Evolutionary conservation across 495 filamentous ascomycete genomes (phyloP), one percentile per base, ranked within the genome.

Genomic region (Lasiosphaeria hispida): DNA sequence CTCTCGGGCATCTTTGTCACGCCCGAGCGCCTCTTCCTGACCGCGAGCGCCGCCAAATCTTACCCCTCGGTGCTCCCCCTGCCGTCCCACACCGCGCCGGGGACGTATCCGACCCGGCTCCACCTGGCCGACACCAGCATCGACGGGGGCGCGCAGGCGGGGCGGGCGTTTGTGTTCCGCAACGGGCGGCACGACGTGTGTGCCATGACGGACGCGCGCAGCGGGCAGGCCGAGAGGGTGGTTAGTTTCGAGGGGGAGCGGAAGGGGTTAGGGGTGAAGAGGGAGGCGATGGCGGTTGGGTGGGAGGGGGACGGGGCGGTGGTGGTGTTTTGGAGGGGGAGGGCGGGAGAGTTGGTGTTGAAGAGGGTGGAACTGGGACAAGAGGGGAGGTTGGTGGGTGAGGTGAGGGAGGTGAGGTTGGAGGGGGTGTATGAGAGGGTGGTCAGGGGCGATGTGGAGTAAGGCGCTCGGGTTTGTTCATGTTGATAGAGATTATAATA

Each of bases 291-390:
- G 40, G 53, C 35, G 4, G 53, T 56, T 5, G 40, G 40, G 19
- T 47, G 47, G 45, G 34, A 40, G 37, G 23, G 23, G 19, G 52
- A 36, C 19, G 14, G 33, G 18, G 7, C 3, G 1, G 52, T 18
- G 13, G 1, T 55, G 14, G 52, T 30, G 9, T 56, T 56, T 13
- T 56, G 53, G 53, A 35, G 34, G 30, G 19, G 30, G 18, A 2
- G 33, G 53, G 39, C 45, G 1, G 53, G 53, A 2, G 40, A 56
- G 10, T 37, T 56, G 53, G 41, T 56, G 8, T 11, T 56, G 3
- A 56, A 56, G 40, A 15, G 47, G 40, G 40, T 56, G 7, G 53
- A 56, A 9, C 30, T 10, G 11, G 13, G 10, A 35, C 47, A n/a
- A n/a, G n/a, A n/a, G n/a, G n/a, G n/a, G n/a, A n/a, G n/a, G n/a